phyloP scores from a whole-genome alignment of 331 rosid genomes.

The Pyrus hybrid region DNA sequence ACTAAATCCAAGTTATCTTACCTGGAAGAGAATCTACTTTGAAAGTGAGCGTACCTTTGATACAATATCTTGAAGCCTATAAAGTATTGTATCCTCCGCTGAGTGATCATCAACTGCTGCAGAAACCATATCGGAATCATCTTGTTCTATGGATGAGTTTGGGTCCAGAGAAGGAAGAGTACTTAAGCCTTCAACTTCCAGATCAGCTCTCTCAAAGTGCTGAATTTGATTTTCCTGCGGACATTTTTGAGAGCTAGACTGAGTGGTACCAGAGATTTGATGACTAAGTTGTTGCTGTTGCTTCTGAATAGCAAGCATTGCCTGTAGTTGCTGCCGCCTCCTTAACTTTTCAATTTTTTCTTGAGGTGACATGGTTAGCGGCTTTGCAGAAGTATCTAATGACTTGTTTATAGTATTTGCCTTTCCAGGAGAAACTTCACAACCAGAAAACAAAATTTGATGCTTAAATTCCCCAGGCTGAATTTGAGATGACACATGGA shows the following conservation, averaged over 20 bases:
- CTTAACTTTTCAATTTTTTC: conserved; percentile 92
- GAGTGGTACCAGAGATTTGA: conserved; percentile 40
- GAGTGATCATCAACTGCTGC: conserved; percentile 41
- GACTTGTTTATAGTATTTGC: conserved; percentile 31
- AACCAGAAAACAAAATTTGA: conserved; percentile 33
- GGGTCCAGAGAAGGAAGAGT: conserved; percentile 40
- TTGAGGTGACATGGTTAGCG: conserved; percentile 79
- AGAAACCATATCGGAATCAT: conserved; percentile 61
- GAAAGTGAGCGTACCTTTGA: conserved; percentile 55
- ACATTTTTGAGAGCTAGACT: conserved; percentile 29
- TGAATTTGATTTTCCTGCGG: conserved; percentile 41
- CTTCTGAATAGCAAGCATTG: conserved; percentile 89
- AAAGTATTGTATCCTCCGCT: conserved; percentile 52
- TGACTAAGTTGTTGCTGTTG: conserved; percentile 62
- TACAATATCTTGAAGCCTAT: conserved; percentile 63
- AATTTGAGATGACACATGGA: conserved; percentile 45
- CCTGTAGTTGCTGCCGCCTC: conserved; percentile 90
- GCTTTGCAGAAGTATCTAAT: conserved; percentile 31
- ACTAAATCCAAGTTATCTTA: conserved; percentile 28
- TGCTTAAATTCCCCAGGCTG: conserved; percentile 41
- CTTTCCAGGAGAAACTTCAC: conserved; percentile 32
- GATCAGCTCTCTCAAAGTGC: conserved; percentile 40
- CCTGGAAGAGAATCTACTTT: conserved; percentile 18
- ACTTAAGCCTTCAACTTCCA: conserved; percentile 41
- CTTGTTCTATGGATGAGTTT: conserved; percentile 49